Evolutionary conservation across 306 rosid species (phyloP).

Genomic region (Fagus sylvatica): DNA sequence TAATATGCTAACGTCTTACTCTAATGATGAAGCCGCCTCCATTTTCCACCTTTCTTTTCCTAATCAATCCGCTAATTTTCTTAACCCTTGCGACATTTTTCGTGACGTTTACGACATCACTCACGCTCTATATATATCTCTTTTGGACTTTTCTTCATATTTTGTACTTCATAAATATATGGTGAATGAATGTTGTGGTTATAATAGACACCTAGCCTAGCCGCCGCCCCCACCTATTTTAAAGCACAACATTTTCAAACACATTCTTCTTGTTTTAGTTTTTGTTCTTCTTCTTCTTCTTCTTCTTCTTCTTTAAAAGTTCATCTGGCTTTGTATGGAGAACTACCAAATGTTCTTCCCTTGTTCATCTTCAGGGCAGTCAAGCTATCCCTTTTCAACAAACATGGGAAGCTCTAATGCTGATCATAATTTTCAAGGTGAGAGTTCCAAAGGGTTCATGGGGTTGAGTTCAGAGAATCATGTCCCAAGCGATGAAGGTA

Average conservation of each 20-base stretch:
- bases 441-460: slow-evolving; percentile 38
- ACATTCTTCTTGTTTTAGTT: slow-evolving; percentile 11
- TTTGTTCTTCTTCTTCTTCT: background rate
- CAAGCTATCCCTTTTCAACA: slow-evolving; percentile 25
- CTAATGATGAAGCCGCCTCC: slow-evolving; percentile 54
- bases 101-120: slow-evolving; percentile 64
- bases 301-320: background rate
- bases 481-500: background rate
- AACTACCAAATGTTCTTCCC: slow-evolving; percentile 60
- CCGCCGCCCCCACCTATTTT: slow-evolving; percentile 44
- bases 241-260: slow-evolving; percentile 14
- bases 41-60: slow-evolving; percentile 34
- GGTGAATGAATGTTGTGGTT: slow-evolving; percentile 27
- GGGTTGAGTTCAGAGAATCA: slow-evolving; percentile 31
- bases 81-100: slow-evolving; percentile 28
- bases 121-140: slow-evolving; percentile 18
- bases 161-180: slow-evolving; percentile 22
- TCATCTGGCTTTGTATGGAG: slow-evolving; percentile 36
- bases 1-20: slow-evolving; percentile 18
- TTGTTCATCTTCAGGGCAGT: slow-evolving; percentile 36
- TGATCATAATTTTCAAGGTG: slow-evolving; percentile 24
- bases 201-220: slow-evolving; percentile 24
- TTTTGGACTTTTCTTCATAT: slow-evolving; percentile 16
- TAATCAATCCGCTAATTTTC: slow-evolving; percentile 31
- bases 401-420: slow-evolving; percentile 25